Evolutionary conservation across 2,329 filamentous ascomycete species (phyloP).

Genomic region (Aspergillus ruber): DNA sequence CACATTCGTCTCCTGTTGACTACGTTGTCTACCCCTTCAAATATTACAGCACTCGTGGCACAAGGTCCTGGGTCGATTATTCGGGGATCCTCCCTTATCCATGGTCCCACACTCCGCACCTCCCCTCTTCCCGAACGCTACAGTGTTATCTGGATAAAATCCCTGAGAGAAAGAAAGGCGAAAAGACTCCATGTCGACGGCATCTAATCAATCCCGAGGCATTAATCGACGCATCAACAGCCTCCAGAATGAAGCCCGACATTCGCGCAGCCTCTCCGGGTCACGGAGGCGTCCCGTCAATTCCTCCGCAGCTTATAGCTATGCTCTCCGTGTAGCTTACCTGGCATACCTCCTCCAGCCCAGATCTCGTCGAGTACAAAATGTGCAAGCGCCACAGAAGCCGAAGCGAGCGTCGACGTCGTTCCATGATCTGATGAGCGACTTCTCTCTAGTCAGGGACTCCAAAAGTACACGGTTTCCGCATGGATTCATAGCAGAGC

Average conservation of each 20-base stretch:
- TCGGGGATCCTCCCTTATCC: conserved; percentile 16
- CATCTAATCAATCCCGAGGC: conserved; percentile 40
- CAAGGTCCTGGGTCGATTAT: conserved; percentile 12
- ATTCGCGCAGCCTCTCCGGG: conserved; percentile 38
- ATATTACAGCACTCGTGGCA: background rate
- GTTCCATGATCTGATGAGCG: conserved; percentile 78
- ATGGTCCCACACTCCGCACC: conserved; percentile 29
- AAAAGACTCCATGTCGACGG: conserved; percentile 39
- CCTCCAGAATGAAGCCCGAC: conserved; percentile 37
- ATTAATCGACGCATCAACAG: conserved; percentile 43
- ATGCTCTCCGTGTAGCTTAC: conserved; percentile 83
- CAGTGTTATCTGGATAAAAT: conserved; percentile 15
- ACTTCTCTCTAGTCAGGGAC: conserved; percentile 65
- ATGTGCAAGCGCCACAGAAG: conserved; percentile 61
- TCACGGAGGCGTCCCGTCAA: conserved; percentile 38
- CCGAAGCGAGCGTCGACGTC: conserved; percentile 64
- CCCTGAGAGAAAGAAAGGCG: conserved; percentile 3
- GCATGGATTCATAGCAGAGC: conserved; percentile 62
- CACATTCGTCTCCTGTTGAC: background rate
- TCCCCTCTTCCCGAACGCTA: conserved; percentile 16
- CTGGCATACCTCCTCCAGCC: conserved; percentile 90
- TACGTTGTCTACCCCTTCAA: background rate
- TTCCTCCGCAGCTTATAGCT: conserved; percentile 79
- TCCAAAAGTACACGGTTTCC: conserved; percentile 65
- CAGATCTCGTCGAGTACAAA: conserved; percentile 81